These are phyloP conservation scores for Vigna unguiculata DNA, from an alignment of 306 rosid species.

Conservation along the genomic window DNA sequence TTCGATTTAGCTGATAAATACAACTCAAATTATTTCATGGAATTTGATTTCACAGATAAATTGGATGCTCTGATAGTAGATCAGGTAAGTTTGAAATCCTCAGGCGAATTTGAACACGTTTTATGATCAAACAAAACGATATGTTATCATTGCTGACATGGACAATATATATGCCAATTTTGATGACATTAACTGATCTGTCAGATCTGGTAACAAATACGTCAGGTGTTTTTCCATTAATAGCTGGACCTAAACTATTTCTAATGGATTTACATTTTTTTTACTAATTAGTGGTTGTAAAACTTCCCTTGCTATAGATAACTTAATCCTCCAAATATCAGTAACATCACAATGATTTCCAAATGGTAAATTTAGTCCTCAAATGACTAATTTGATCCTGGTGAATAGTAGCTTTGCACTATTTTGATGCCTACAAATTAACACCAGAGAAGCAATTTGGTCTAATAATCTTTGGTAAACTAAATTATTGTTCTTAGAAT, in stretches of 20 bases:
- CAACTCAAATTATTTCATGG: constrained; percentile 45
- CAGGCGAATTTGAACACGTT: neutral
- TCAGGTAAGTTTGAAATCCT: constrained; percentile 52
- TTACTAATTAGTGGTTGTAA: neutral
- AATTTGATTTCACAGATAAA: constrained; percentile 40
- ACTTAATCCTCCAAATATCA: neutral
- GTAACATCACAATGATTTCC: constrained; percentile 11
- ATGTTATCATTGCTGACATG: constrained; percentile 7
- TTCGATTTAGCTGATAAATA: constrained; percentile 59
- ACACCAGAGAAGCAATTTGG: neutral
- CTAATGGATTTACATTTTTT: neutral
- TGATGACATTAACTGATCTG: neutral
- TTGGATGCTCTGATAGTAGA: constrained; percentile 35
- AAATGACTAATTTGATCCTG: neutral
- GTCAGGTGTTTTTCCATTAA: neutral
- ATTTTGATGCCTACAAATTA: neutral
- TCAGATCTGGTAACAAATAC: neutral
- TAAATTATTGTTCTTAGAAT: neutral
- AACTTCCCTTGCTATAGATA: neutral
- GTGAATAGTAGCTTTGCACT: neutral
- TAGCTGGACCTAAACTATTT: constrained; percentile 1
- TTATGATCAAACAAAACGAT: constrained; percentile 23
- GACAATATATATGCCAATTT: neutral
- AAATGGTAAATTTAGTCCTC: neutral
- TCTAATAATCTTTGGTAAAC: neutral